Evolutionary conservation across 1,139 yeast genomes (phyloP), one percentile per base, ranked within the genome.

Genomic region (Geotrichum australiense): DNA sequence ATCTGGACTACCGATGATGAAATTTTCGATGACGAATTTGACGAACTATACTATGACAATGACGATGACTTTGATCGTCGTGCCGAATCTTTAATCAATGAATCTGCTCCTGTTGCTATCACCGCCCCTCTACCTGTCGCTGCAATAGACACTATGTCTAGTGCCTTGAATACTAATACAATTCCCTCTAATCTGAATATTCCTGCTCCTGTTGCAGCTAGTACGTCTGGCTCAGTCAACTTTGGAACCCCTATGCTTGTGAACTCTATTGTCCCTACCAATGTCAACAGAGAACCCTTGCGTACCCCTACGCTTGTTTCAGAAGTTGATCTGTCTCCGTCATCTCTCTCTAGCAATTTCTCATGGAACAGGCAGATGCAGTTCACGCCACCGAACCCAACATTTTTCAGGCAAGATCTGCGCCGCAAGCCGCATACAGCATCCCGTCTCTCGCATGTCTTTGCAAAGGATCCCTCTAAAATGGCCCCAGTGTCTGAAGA

Each of bases 1-100:
- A 78, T 72, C 50, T 81, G 91, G 66, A 86, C 96, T 11, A 75
- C 84, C 45, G 96, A 89, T 62, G 94, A 83, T 52, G 94, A 80
- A 54, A 71, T 71, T 42, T 73, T 73, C 37, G 70, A 69, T 24
- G 66, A 71, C 32, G 68, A 63, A 15, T 14, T 22, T 6, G 26
- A 27, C 8, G 94, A 80, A 54, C n/a, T n/a, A n/a, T n/a, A n/a
- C n/a, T 26, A 34, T 14, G 31, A 28, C 19, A 38, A 28, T 3
- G 22, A 27, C 21, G 39, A 35, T 19, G 19, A 37, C 6, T 12
- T 30, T 26, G 34, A 22, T 28, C 37, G 14, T 21, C 25, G 22
- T 29, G 32, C 24, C 10, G 23, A 16, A 7, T 19, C 18, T 14
- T 20, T 36, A 8, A 15, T 11, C 7, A 16, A 18, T 22, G 29